Conservation (phyloP, 2,329 filamentous ascomycete species). For the Microcyclosporella mali region DNA sequence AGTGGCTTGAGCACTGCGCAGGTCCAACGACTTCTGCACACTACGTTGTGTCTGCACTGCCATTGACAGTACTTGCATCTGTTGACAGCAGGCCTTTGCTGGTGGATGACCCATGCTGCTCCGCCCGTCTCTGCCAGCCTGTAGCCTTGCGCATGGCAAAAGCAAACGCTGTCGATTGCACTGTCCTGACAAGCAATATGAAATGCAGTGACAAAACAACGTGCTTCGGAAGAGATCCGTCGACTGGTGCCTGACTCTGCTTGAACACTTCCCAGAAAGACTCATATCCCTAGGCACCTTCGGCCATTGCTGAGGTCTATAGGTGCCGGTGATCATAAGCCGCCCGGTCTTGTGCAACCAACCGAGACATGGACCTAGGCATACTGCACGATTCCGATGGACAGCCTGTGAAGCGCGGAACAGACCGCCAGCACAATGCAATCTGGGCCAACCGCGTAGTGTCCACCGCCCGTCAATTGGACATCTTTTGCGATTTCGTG, state of each 20-base stretch:
- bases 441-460: constrained; percentile 16
- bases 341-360: constrained; percentile 11
- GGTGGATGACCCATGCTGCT: background rate
- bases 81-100: background rate
- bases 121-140: background rate
- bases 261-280: constrained; percentile 21
- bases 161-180: constrained; percentile 12
- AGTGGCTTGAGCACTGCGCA: constrained; percentile 12
- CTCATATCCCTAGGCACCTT: constrained; percentile 10
- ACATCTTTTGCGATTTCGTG: constrained; percentile 9
- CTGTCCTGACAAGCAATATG: constrained; percentile 12
- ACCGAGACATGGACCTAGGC: constrained; percentile 14
- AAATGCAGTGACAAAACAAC: constrained; percentile 18
- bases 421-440: constrained; percentile 9
- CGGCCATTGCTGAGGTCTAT: constrained; percentile 5
- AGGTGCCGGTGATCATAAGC: constrained; percentile 9
- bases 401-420: constrained; percentile 11
- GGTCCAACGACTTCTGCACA: constrained; percentile 3
- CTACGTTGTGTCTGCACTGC: constrained; percentile 2
- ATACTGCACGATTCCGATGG: constrained; percentile 14
- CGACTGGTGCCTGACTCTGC: constrained; percentile 12
- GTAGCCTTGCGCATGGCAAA: constrained; percentile 13
- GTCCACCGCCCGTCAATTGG: constrained; percentile 5
- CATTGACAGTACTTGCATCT: background rate
- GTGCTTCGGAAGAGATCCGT: constrained; percentile 7